Percentiles rank a stretch among this genome's conserved stretches.
Evolutionary conservation across 305 asterid species (phyloP).

Genomic region (Caryopteris hybrid): DNA sequence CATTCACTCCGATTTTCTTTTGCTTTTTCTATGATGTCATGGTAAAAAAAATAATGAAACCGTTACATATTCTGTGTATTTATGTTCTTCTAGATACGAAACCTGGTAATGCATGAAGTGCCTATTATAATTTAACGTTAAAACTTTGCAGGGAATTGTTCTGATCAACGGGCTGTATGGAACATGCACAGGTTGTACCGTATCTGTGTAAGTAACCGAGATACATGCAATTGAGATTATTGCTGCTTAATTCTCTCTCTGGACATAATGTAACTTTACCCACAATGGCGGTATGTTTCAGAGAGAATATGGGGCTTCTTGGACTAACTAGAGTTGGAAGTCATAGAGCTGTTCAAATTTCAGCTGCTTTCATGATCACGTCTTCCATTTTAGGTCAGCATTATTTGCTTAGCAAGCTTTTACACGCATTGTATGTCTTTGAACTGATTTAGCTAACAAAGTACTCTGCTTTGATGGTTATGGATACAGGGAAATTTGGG

Average conservation of each 20-base stretch:
- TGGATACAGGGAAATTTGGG: conserved; percentile 82
- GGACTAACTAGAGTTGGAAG: conserved; percentile 99
- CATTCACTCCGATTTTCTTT: too few relatives aligned
- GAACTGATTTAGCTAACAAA: too few relatives aligned
- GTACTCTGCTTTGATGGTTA: background rate
- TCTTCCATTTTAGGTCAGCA: conserved; percentile 78
- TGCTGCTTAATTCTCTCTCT: background rate
- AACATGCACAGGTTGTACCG: conserved; percentile 85
- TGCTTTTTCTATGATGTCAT: too few relatives aligned
- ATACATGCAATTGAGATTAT: too few relatives aligned
- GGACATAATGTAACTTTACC: background rate
- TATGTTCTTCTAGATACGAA: too few relatives aligned
- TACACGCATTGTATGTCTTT: too few relatives aligned
- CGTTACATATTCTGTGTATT: too few relatives aligned
- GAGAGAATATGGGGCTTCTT: conserved; percentile 95
- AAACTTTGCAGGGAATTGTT: conserved; percentile 74
- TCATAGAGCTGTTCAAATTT: conserved; percentile 91
- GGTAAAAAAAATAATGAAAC: too few relatives aligned
- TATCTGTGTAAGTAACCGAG: conserved; percentile 72
- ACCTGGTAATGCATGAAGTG: too few relatives aligned
- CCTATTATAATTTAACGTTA: too few relatives aligned
- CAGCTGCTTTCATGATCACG: conserved; percentile 96
- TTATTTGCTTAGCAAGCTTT: background rate
- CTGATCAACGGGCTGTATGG: conserved; percentile 92
- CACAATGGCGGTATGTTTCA: conserved; percentile 37